Evolutionary conservation across 2,329 filamentous ascomycete genomes (phyloP).

Genomic region (Septoria linicola): DNA sequence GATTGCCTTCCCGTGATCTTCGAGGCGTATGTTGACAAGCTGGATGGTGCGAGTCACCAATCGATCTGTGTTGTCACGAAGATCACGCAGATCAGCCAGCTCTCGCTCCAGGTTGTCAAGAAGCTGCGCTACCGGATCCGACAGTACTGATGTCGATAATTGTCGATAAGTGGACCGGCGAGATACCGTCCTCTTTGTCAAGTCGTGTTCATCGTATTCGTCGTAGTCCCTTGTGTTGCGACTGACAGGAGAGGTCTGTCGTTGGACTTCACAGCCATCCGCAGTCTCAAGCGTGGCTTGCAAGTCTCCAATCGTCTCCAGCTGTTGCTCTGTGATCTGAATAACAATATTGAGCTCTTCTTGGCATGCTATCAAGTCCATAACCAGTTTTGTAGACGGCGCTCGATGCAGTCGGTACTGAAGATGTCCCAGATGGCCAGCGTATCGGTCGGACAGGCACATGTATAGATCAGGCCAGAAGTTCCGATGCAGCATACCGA

Average conservation of each 20-base stretch:
- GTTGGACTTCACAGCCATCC: not conserved
- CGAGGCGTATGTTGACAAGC: conserved; percentile 47
- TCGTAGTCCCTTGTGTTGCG: not conserved
- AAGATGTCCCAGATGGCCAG: conserved; percentile 44
- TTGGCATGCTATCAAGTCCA: conserved; percentile 47
- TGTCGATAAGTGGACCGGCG: conserved; percentile 41
- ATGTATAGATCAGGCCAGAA: conserved; percentile 46
- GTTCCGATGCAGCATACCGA: conserved; percentile 46
- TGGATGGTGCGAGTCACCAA: conserved; percentile 47
- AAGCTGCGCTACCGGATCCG: conserved; percentile 41
- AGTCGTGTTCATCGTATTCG: conserved; percentile 14
- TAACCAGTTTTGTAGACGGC: conserved; percentile 46
- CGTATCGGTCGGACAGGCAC: conserved; percentile 44
- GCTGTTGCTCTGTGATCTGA: conserved; percentile 45
- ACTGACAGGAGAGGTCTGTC: not conserved
- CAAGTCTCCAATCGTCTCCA: conserved; percentile 40
- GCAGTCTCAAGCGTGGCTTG: conserved; percentile 21
- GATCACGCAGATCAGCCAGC: conserved; percentile 42
- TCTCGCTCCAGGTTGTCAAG: conserved; percentile 45
- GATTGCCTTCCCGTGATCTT: conserved; percentile 48
- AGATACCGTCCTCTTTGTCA: conserved; percentile 22
- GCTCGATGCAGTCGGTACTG: conserved; percentile 45
- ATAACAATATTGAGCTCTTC: conserved; percentile 48
- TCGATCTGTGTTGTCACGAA: conserved; percentile 46
- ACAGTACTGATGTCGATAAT: conserved; percentile 39